Percentiles rank a stretch among this genome's conserved stretches.
phyloP scores from a whole-genome alignment of 2,329 filamentous ascomycete species.

The Fusarium foetens region DNA sequence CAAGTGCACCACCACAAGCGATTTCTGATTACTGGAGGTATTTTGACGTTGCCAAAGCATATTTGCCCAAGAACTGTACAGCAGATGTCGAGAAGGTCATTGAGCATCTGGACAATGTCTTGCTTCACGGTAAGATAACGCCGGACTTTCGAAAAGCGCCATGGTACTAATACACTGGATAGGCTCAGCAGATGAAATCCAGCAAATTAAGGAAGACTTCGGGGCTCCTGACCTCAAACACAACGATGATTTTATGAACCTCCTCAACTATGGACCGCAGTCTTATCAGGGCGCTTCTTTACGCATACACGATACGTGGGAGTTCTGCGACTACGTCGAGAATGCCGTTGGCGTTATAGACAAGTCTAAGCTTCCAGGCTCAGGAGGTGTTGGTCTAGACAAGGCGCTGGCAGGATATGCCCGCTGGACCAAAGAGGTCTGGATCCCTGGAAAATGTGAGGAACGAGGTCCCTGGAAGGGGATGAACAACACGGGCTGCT shows the following conservation, averaged over 20 bases:
- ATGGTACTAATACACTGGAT: background rate
- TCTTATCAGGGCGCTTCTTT: background rate
- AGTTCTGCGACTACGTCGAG: constrained; percentile 8
- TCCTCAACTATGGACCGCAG: background rate
- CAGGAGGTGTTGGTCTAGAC: background rate
- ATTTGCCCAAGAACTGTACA: constrained; percentile 6
- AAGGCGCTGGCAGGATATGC: constrained; percentile 1
- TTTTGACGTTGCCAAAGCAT: constrained; percentile 4
- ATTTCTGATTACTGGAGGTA: constrained; percentile 5
- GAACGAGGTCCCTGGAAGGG: constrained; percentile 3
- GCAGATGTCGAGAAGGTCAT: background rate
- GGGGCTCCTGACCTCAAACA: background rate
- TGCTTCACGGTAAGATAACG: background rate
- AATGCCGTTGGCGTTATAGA: background rate
- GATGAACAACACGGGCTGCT: constrained; percentile 1
- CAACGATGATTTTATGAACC: constrained; percentile 9
- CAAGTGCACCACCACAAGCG: background rate
- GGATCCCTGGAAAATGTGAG: background rate
- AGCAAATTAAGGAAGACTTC: background rate
- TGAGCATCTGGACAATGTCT: background rate
- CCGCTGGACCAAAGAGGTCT: background rate
- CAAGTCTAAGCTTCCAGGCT: background rate
- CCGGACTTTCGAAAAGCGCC: rapidly evolving
- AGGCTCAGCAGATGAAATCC: background rate
- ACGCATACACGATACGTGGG: background rate